These are phyloP conservation scores for Colletotrichum graminicola DNA, from an alignment of 2,329 filamentous ascomycete species.

Conservation along the genomic window DNA sequence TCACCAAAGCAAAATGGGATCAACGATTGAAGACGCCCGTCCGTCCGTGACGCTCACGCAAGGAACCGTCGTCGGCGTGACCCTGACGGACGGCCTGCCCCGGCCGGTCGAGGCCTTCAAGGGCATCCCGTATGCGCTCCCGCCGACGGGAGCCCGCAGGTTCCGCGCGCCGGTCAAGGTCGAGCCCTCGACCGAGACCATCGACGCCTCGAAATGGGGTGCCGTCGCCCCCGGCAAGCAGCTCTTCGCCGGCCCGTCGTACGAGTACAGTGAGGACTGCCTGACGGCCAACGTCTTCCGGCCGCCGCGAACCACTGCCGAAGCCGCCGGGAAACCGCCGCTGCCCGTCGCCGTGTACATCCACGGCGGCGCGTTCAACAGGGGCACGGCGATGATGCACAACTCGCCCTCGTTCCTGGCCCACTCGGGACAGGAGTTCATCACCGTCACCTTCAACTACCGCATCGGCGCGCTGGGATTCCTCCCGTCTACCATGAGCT, in stretches of 20 bases:
- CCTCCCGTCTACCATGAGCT: conserved; percentile 66
- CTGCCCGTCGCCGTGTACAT: conserved; percentile 69
- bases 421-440: conserved; percentile 65
- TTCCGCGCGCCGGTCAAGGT: conserved; percentile 59
- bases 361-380: conserved; percentile 74
- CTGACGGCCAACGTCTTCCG: conserved; percentile 67
- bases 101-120: conserved; percentile 62
- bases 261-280: conserved; percentile 61
- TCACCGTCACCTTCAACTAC: conserved; percentile 73
- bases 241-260: conserved; percentile 45
- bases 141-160: conserved; percentile 49
- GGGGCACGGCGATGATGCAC: conserved; percentile 64
- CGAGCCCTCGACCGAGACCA: conserved; percentile 41
- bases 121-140: conserved; percentile 64
- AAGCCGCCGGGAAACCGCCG: conserved; percentile 34
- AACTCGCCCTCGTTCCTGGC: conserved; percentile 73
- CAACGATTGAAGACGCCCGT: conserved; percentile 21
- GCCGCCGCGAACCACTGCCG: conserved; percentile 44
- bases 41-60: conserved; percentile 49
- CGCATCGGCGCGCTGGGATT: conserved; percentile 78
- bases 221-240: conserved; percentile 53
- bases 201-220: conserved; percentile 54
- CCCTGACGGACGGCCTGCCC: conserved; percentile 52
- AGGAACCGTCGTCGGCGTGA: conserved; percentile 56
- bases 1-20: conserved; percentile 20